These are phyloP conservation scores for Kodamaea sagamina DNA, from an alignment of 805 yeast species.

Conservation along the genomic window DNA sequence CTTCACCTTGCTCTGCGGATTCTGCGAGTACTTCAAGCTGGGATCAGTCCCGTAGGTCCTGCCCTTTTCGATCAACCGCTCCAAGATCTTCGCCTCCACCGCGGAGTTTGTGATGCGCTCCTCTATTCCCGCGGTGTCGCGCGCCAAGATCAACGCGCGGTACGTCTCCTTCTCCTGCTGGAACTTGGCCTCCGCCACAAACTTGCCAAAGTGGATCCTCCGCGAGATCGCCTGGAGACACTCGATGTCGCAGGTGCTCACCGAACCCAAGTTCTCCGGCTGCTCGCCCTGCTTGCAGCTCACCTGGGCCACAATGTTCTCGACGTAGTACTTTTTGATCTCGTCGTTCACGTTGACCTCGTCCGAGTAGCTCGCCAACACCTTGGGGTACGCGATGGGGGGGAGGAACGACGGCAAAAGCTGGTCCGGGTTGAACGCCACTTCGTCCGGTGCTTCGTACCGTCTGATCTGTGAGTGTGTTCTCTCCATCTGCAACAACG, in stretches of 20 bases:
- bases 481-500: slow-evolving; percentile 70
- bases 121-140: slow-evolving; percentile 72
- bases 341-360: slow-evolving; percentile 75
- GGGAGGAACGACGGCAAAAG: slow-evolving; percentile 78
- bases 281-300: slow-evolving; percentile 72
- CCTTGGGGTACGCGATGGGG: slow-evolving; percentile 71
- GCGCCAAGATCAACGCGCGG: slow-evolving; percentile 61
- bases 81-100: slow-evolving; percentile 82
- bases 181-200: slow-evolving; percentile 95
- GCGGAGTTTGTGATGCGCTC: slow-evolving; percentile 81
- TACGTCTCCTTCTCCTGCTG: slow-evolving; percentile 64
- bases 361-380: slow-evolving; percentile 71
- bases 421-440: slow-evolving; percentile 78
- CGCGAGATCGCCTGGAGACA: slow-evolving; percentile 85
- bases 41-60: slow-evolving; percentile 89
- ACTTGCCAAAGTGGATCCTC: slow-evolving; percentile 94
- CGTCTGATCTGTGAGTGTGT: slow-evolving; percentile 74
- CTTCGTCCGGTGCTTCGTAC: slow-evolving; percentile 92
- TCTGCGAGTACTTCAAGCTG: slow-evolving; percentile 66
- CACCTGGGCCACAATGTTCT: slow-evolving; percentile 73
- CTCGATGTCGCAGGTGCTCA: slow-evolving; percentile 82
- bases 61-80: slow-evolving; percentile 77
- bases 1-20: slow-evolving; percentile 69
- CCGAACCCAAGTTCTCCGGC: slow-evolving; percentile 83
- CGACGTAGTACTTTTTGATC: slow-evolving; percentile 67